Conservation (phyloP, 495 filamentous ascomycete species). For the Penicillium soppii region DNA sequence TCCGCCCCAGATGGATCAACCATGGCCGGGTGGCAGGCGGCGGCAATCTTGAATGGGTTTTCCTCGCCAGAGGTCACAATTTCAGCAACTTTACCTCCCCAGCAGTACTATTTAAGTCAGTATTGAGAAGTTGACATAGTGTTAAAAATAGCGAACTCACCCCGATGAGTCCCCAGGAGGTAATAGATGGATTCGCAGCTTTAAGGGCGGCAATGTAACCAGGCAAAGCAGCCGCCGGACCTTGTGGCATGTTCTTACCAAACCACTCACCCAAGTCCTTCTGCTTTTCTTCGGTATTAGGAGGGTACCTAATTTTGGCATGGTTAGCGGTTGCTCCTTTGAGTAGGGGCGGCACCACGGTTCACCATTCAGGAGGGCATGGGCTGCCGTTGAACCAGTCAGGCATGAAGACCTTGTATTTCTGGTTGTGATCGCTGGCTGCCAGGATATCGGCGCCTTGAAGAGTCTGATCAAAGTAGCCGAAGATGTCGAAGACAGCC, state of each 20-base stretch:
- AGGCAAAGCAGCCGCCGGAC: constrained; percentile 40
- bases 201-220: constrained; percentile 25
- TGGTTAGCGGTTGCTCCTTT: background rate
- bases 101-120: background rate
- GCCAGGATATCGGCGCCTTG: constrained; percentile 47
- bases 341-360: background rate
- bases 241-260: constrained; percentile 32
- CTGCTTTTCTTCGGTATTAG: constrained; percentile 66
- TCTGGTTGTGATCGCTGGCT: constrained; percentile 24
- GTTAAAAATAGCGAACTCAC: background rate
- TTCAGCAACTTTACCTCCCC: constrained; percentile 44
- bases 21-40: constrained; percentile 71
- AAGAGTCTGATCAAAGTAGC: constrained; percentile 36
- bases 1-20: constrained; percentile 65
- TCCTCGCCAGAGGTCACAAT: constrained; percentile 42
- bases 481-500: constrained; percentile 40
- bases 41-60: constrained; percentile 56
- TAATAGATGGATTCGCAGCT: constrained; percentile 35
- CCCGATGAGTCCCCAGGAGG: constrained; percentile 69
- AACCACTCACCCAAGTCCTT: constrained; percentile 66
- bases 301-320: constrained; percentile 48
- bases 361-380: background rate
- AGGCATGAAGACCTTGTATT: constrained; percentile 41
- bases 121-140: background rate
- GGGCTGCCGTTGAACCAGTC: constrained; percentile 36